Evolutionary conservation across 805 yeast species (phyloP), one percentile per base, ranked within the genome.

Genomic region (Lipomyces orientalis): DNA sequence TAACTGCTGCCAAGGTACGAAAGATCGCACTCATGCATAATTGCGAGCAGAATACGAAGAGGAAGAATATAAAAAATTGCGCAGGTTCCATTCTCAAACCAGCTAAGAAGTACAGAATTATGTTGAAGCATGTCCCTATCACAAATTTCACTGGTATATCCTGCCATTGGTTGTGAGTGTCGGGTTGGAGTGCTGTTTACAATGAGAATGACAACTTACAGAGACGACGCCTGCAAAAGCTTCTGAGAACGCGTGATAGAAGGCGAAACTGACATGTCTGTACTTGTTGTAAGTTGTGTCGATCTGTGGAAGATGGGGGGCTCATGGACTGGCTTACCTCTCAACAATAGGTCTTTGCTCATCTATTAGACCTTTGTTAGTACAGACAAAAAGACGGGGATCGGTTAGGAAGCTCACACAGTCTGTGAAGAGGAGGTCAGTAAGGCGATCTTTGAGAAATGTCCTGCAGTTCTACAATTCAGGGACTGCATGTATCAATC

Each of bases 161-260:
- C 8, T 49, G 54, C 29, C 19, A 2, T 7, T 49, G 54, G 54
- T 19, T 16, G 54, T 49, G 54, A 49, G 54, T 25, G 54, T 19
- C 54, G 54, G 1, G 54, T 49, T 49, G 29, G 25, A 16, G 54
- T 49, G 54, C 16, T 49, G 6, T 49, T 9, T 49, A 16, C 54
- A 49, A 16, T 49, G 25, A 49, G 14, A 49, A 49, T 49, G 54
- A 49, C 29, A 25, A 49, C 54, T 49, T 49, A 49, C 54, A 52
- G 88, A 81, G 16, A 87, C 69, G 64, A 88, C 81, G 1, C 88
- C 84, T 0, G 90, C 87, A 46, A 88, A 72, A 0, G 91, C 89
- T 73, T 88, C 89, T 6, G 91, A 88, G 64, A 87, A 79, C 16
- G 89, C 88, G 67, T 83, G 87, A 71, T 87, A 87, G 46, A 87